Percentiles rank a stretch among this genome's conserved stretches.
These are phyloP conservation scores for Ulota crispa DNA, from an alignment of 225 moss, liverwort and hornwort species.

Conservation along the genomic window DNA sequence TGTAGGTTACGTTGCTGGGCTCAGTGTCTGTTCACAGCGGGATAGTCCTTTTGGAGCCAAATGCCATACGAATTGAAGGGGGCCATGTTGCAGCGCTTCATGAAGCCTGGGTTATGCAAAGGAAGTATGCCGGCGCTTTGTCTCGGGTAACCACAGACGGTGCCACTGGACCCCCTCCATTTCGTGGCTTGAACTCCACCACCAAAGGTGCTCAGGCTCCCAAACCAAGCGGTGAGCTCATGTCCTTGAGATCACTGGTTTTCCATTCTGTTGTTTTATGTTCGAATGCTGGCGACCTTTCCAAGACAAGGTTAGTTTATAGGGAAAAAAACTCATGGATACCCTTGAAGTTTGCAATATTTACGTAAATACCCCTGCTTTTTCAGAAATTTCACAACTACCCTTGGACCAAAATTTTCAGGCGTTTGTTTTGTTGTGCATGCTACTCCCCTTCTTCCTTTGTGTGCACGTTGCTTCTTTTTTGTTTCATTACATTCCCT, in stretches of 20 bases:
- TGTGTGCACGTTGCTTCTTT: too few relatives aligned
- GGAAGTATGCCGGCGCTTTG: conserved; percentile 84
- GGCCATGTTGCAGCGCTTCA: conserved; percentile 86
- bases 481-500: too few relatives aligned
- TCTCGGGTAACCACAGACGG: conserved; percentile 65
- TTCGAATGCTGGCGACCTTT: conserved; percentile 2
- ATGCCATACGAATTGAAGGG: conserved; percentile 71
- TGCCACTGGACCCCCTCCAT: conserved; percentile 77
- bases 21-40: conserved; percentile 69
- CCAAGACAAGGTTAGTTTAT: neutral
- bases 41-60: conserved; percentile 70
- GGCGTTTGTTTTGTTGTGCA: too few relatives aligned
- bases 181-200: conserved; percentile 65
- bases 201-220: conserved; percentile 39
- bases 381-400: too few relatives aligned
- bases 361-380: too few relatives aligned
- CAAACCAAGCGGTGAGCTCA: conserved; percentile 33
- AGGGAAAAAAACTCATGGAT: too few relatives aligned
- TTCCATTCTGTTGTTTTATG: neutral
- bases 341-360: too few relatives aligned
- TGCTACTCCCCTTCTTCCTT: too few relatives aligned
- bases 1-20: conserved; percentile 74
- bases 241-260: neutral
- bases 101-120: conserved; percentile 89
- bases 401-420: too few relatives aligned